Base-by-base conservation (phyloP, 768 basidiomycete genomes). In the Tricholoma sp. region DNA sequence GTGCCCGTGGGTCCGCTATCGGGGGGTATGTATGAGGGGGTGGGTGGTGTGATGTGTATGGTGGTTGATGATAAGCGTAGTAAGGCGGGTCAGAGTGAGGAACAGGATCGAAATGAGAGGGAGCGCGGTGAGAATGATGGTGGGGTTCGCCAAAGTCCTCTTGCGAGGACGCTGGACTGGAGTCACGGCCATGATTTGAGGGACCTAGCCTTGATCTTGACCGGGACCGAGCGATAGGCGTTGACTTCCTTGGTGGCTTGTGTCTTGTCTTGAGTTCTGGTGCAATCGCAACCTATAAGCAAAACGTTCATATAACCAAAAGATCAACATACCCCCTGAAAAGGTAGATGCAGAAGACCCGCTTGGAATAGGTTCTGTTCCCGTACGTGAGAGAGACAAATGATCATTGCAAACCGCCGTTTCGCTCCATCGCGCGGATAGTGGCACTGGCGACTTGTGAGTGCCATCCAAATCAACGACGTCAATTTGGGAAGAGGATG, bases 1-100 rank as follows among this genome's bases (percentile, higher is more conserved):
- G 76, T 0, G 75, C 74, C 14, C 72, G 74, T 6, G 73, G 72
- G 59, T 78, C 74, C 11, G 70, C 72, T 27, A 75, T 69, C 31
- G 72, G 74, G 0, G 66, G 58, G 60, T 67, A 72, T 39, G 66
- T 58, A 4, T 64, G 60, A 5, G 70, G 62, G 9, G 62, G 62
- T 39, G 18, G 39, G 52, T 62, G 62, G 5, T 63, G 62, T 9
- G 60, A 54, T 8, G 67, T 67, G 41, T 64, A 55, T 7, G 61
- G 60, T 9, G 62, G 65, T 35, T 34, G 49, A 52, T 62, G 61
- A 4, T 64, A 61, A 4, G 59, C 52, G 49, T 65, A 58, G 47
- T 59, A 54, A 5, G 64, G 63, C 24, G 62, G 56, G 50, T 66
- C 57, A 56, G 67, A 32, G 55, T 62, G 61, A 47, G 54, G 58